phyloP scores from a whole-genome alignment of 2,329 filamentous ascomycete species.

The Harringtonia aguacate region DNA sequence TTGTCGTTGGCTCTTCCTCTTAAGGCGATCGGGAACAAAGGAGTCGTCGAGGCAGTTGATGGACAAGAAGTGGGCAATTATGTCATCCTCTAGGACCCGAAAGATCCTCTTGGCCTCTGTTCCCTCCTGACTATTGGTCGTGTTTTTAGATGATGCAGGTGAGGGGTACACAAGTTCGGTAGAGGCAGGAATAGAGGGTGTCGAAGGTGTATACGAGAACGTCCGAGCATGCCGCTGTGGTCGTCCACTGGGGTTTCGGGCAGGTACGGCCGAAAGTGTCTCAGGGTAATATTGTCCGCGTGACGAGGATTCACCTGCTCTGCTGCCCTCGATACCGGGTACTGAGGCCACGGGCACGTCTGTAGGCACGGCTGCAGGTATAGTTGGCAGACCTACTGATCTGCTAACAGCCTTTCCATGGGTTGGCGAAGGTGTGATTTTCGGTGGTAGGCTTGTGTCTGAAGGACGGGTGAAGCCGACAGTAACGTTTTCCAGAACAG shows the following conservation, averaged over 20 bases:
- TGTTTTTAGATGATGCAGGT: too few relatives aligned
- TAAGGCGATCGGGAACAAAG: constrained; percentile 32
- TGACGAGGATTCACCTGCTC: too few relatives aligned
- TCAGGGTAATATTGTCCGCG: too few relatives aligned
- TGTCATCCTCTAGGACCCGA: constrained; percentile 66
- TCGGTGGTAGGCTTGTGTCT: neutral
- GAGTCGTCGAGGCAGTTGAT: constrained; percentile 67
- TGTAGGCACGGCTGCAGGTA: too few relatives aligned
- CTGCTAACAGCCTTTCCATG: too few relatives aligned
- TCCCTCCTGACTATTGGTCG: neutral
- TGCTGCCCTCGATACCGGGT: too few relatives aligned
- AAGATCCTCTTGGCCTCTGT: constrained; percentile 53
- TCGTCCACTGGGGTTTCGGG: too few relatives aligned
- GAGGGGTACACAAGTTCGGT: too few relatives aligned
- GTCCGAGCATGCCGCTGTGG: neutral
- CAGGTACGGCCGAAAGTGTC: too few relatives aligned
- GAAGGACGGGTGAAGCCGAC: neutral
- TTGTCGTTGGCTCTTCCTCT: neutral
- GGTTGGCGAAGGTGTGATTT: too few relatives aligned
- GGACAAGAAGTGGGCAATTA: constrained; percentile 56
- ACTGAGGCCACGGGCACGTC: too few relatives aligned
- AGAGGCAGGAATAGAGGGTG: neutral
- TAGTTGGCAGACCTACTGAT: too few relatives aligned
- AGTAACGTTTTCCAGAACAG: constrained; percentile 4
- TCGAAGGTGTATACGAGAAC: neutral